Conservation (phyloP, 2,329 filamentous ascomycete species). For the Pyrenophora seminiperda region DNA sequence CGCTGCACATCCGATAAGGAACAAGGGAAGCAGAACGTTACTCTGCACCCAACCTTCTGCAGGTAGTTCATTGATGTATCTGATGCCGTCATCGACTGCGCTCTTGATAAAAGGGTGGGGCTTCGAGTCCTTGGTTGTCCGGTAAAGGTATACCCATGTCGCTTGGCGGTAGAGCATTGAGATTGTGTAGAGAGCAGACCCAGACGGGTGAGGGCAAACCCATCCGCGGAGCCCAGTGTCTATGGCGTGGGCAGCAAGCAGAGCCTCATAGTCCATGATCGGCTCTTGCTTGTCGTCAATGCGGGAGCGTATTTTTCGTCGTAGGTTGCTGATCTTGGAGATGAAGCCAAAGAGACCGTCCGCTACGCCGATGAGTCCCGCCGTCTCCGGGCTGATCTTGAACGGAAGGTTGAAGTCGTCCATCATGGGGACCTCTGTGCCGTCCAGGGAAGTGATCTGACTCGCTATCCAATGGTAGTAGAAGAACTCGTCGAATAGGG, state of each 20-base stretch:
- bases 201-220: slow-evolving; percentile 64
- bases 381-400: slow-evolving; percentile 60
- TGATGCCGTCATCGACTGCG: slow-evolving; percentile 63
- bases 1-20: slow-evolving; percentile 65
- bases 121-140: slow-evolving; percentile 63
- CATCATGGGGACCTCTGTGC: slow-evolving; percentile 58
- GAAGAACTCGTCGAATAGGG: slow-evolving; percentile 76
- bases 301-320: slow-evolving; percentile 73
- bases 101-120: slow-evolving; percentile 60
- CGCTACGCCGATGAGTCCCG: slow-evolving; percentile 75
- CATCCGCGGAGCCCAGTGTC: slow-evolving; percentile 75
- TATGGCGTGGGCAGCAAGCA: slow-evolving; percentile 76
- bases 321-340: slow-evolving; percentile 76
- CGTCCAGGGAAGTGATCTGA: slow-evolving; percentile 61
- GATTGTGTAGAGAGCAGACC: slow-evolving; percentile 60
- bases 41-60: slow-evolving; percentile 61
- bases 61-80: slow-evolving; percentile 62
- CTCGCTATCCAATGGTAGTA: slow-evolving; percentile 75
- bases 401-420: slow-evolving; percentile 61
- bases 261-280: slow-evolving; percentile 71
- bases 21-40: slow-evolving; percentile 65
- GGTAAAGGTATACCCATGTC: slow-evolving; percentile 67
- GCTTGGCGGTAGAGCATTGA: slow-evolving; percentile 66
- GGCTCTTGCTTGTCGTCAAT: slow-evolving; percentile 67
- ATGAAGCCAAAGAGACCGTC: slow-evolving; percentile 82